These are phyloP conservation scores for Pseudoperonospora humuli DNA, from an alignment of 352 stramenopile genomes.

Conservation along the genomic window DNA sequence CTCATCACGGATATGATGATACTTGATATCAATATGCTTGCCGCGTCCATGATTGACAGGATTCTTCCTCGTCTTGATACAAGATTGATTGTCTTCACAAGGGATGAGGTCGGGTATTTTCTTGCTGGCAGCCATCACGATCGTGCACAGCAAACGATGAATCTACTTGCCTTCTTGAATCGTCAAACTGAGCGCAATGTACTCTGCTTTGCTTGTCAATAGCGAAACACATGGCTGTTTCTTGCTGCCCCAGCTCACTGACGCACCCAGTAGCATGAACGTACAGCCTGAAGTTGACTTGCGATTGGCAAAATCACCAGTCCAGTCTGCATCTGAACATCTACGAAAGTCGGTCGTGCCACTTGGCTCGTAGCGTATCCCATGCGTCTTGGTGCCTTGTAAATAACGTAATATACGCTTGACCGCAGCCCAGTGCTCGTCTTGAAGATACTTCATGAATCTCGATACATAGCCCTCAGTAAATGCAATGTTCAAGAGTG, in stretches of 20 bases:
- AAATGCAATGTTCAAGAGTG: constrained; percentile 6
- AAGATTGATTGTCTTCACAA: constrained; percentile 4
- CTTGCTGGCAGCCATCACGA: not conserved
- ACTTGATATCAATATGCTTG: not conserved
- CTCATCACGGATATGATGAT: not conserved
- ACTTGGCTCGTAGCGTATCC: constrained; percentile 2
- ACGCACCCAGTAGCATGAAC: not conserved
- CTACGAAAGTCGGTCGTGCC: constrained; percentile 1
- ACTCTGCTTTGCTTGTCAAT: constrained; percentile 3
- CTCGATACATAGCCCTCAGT: constrained; percentile 4
- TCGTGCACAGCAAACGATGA: constrained; percentile 1
- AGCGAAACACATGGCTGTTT: constrained; percentile 2
- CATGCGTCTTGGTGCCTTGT: constrained; percentile 13
- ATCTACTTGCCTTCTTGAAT: constrained; percentile 2
- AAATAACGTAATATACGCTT: constrained; percentile 10
- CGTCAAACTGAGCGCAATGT: constrained; percentile 1
- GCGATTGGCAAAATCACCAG: constrained; percentile 4
- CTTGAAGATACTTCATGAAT: constrained; percentile 18
- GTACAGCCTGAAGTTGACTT: constrained; percentile 5
- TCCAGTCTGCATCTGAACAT: constrained; percentile 8
- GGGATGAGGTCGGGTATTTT: not conserved
- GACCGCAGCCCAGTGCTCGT: constrained; percentile 9
- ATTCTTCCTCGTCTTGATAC: too few relatives aligned
- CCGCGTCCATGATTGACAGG: not conserved
- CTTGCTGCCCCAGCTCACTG: not conserved